phyloP scores from a whole-genome alignment of 2,329 filamentous ascomycete species.

The Lecanicillium sp. region DNA sequence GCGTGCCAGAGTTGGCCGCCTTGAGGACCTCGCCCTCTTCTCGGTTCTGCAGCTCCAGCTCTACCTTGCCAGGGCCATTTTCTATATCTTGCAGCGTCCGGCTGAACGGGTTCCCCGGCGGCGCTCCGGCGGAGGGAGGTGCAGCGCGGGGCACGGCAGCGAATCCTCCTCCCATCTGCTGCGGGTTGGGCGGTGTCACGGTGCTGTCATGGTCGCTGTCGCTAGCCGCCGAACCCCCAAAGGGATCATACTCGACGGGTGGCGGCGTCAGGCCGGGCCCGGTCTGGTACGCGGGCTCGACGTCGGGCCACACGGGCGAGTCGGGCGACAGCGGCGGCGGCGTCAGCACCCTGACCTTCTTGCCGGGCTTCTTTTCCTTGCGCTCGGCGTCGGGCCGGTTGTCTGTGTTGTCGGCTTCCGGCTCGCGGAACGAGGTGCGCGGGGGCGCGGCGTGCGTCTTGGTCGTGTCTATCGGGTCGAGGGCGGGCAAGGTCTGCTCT shows the following conservation, averaged over 20 bases:
- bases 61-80: conserved; percentile 20
- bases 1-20: conserved; percentile 29
- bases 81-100: conserved; percentile 50
- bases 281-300: conserved; percentile 14
- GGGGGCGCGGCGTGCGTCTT: conserved; percentile 20
- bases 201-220: conserved; percentile 24
- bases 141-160: background rate
- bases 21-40: conserved; percentile 28
- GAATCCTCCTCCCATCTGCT: conserved; percentile 2
- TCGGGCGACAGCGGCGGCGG: conserved; percentile 56
- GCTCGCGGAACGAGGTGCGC: conserved; percentile 20
- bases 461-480: conserved; percentile 26
- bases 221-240: conserved; percentile 23
- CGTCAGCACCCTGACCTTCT: conserved; percentile 62
- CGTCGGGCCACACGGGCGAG: conserved; percentile 33
- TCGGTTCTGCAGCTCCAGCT: conserved; percentile 26
- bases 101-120: conserved; percentile 42
- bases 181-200: conserved; percentile 22
- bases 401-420: conserved; percentile 16
- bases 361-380: conserved; percentile 47
- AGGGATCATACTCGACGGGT: conserved; percentile 26
- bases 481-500: conserved; percentile 21
- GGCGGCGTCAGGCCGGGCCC: conserved; percentile 21
- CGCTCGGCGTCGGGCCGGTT: conserved; percentile 3
- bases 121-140: conserved; percentile 9